Conservation (phyloP, 805 yeast genomes). For the Ogataea angusta region DNA sequence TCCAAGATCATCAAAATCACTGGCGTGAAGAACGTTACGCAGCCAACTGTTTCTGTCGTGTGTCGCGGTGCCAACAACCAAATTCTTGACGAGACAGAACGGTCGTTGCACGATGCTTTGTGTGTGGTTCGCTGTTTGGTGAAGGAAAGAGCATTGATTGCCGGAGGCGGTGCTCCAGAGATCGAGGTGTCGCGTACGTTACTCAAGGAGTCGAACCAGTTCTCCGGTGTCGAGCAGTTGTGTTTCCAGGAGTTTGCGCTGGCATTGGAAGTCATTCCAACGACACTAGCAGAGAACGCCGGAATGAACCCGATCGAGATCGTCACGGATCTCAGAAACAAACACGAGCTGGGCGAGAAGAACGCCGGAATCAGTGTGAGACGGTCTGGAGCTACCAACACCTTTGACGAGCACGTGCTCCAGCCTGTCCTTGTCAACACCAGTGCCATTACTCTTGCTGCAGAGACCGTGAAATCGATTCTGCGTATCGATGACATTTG, state of each 20-base stretch:
- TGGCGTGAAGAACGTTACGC: slow-evolving; percentile 60
- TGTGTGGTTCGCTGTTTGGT: slow-evolving; percentile 90
- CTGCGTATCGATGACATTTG: slow-evolving; percentile 97
- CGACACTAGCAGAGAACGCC: slow-evolving; percentile 92
- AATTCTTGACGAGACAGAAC: slow-evolving; percentile 92
- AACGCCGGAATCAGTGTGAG: slow-evolving; percentile 96
- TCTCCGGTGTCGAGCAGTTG: slow-evolving; percentile 84
- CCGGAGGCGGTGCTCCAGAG: slow-evolving; percentile 99
- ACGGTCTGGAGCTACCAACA: slow-evolving; percentile 88
- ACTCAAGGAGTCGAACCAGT: slow-evolving; percentile 63
- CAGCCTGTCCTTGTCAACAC: slow-evolving; percentile 96
- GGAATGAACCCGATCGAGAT: slow-evolving; percentile 89
- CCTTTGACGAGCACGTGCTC: slow-evolving; percentile 88
- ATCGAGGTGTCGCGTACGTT: slow-evolving; percentile 79
- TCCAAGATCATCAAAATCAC: slow-evolving; percentile 86
- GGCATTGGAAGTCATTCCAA: slow-evolving; percentile 90
- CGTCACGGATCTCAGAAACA: slow-evolving; percentile 86
- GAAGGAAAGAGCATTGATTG: slow-evolving; percentile 83
- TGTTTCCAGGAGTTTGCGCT: slow-evolving; percentile 90
- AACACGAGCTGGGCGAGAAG: slow-evolving; percentile 85
- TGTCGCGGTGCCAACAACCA: slow-evolving; percentile 93
- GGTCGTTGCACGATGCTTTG: slow-evolving; percentile 95
- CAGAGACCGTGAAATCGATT: slow-evolving; percentile 94
- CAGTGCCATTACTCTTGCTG: slow-evolving; percentile 89
- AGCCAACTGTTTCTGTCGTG: slow-evolving; percentile 79